Evolutionary conservation across 352 stramenopile species (phyloP).

Genomic region (Globisporangium cylindrosporum): DNA sequence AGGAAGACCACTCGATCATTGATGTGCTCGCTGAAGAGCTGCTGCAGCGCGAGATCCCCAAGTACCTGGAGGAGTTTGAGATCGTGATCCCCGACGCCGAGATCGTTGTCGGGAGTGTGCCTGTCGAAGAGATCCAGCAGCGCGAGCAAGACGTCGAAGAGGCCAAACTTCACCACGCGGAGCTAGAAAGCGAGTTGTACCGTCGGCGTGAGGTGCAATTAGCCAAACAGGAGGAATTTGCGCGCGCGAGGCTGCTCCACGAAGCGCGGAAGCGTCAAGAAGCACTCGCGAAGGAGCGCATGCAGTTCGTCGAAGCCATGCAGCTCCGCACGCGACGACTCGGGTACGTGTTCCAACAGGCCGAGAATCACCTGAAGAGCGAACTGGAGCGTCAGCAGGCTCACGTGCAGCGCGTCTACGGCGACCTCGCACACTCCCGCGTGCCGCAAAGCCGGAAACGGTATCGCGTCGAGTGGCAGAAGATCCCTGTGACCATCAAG

Average conservation of each 20-base stretch:
- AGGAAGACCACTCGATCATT: constrained; percentile 40
- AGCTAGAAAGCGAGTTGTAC: constrained; percentile 52
- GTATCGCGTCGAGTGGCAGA: constrained; percentile 70
- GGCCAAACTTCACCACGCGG: constrained; percentile 37
- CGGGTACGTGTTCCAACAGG: constrained; percentile 68
- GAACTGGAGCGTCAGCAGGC: constrained; percentile 62
- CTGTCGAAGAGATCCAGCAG: constrained; percentile 55
- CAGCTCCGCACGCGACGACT: constrained; percentile 51
- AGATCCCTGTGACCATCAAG: constrained; percentile 73
- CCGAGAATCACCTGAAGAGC: constrained; percentile 53
- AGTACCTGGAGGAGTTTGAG: constrained; percentile 72
- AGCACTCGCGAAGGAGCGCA: constrained; percentile 38
- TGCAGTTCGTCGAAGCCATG: constrained; percentile 40
- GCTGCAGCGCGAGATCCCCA: constrained; percentile 36
- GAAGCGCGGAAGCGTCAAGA: constrained; percentile 41
- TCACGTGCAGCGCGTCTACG: constrained; percentile 59
- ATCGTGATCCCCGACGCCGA: constrained; percentile 60
- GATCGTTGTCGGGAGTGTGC: constrained; percentile 56
- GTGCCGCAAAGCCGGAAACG: constrained; percentile 40
- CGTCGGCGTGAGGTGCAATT: constrained; percentile 46
- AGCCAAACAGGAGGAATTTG: constrained; percentile 35
- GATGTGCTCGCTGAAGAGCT: constrained; percentile 46
- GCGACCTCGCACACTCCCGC: constrained; percentile 36
- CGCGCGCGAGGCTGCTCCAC: constrained; percentile 32
- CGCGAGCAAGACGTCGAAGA: constrained; percentile 63